These are phyloP conservation scores for Dothideomycetes sp. DNA, from an alignment of 2,329 filamentous ascomycete genomes.

Conservation along the genomic window DNA sequence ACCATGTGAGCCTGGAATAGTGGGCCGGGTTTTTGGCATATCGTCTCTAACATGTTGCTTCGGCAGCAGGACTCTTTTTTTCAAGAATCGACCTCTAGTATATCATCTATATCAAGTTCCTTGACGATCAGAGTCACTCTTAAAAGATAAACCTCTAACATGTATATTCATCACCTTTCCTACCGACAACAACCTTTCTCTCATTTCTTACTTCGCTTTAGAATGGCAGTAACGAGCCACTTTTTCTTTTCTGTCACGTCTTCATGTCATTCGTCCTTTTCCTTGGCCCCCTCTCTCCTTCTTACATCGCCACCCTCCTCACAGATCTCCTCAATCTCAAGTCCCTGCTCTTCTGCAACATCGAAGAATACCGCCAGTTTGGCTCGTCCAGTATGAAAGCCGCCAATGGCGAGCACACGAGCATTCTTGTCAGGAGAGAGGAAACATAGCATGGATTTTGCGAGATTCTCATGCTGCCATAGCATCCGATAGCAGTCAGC, in stretches of 20 bases:
- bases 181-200: too few relatives aligned
- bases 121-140: too few relatives aligned
- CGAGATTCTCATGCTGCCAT: slow-evolving; percentile 59
- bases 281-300: slow-evolving; percentile 50
- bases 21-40: too few relatives aligned
- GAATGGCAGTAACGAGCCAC: slow-evolving; percentile 56
- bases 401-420: slow-evolving; percentile 56
- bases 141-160: too few relatives aligned
- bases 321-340: slow-evolving; percentile 57
- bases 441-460: slow-evolving; percentile 54
- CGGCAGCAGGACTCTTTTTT: too few relatives aligned
- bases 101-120: too few relatives aligned
- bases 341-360: slow-evolving; percentile 39
- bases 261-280: slow-evolving; percentile 51
- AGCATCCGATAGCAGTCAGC: slow-evolving; percentile 72
- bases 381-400: slow-evolving; percentile 61
- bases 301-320: slow-evolving; percentile 59
- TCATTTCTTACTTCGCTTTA: slow-evolving; percentile 9
- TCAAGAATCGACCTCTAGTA: too few relatives aligned
- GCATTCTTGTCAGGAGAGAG: slow-evolving; percentile 39
- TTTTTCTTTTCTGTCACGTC: slow-evolving; percentile 55
- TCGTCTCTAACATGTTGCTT: too few relatives aligned
- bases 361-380: slow-evolving; percentile 61
- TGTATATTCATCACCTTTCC: too few relatives aligned
- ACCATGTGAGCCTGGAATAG: too few relatives aligned